phyloP scores from a whole-genome alignment of 2,329 filamentous ascomycete species.

The Aaosphaeria pasadenensis region DNA sequence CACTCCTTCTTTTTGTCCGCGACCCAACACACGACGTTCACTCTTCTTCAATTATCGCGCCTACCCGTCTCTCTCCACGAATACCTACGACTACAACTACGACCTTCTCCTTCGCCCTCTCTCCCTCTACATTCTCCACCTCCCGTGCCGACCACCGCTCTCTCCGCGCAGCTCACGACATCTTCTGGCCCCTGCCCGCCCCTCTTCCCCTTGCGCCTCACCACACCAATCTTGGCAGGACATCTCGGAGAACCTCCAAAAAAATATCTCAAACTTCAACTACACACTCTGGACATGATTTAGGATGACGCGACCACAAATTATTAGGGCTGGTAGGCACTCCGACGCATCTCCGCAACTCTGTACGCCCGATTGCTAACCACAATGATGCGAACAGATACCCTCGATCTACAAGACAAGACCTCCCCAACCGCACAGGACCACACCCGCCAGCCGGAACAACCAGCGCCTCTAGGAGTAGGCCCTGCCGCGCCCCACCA shows the following conservation, averaged over 20 bases:
- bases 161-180: not conserved
- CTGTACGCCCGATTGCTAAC: constrained; percentile 18
- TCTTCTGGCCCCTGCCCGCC: not conserved
- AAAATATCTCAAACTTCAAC: constrained; percentile 4
- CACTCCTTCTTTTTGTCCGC: constrained; percentile 1
- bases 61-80: not conserved
- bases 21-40: constrained; percentile 1
- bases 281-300: constrained; percentile 28
- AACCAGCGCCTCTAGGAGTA: constrained; percentile 50
- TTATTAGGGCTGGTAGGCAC: constrained; percentile 53
- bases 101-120: not conserved
- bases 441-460: constrained; percentile 60
- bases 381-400: constrained; percentile 58
- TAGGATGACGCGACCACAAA: constrained; percentile 55
- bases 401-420: constrained; percentile 88
- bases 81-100: not conserved
- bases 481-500: constrained; percentile 74
- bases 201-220: constrained; percentile 5
- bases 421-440: constrained; percentile 80
- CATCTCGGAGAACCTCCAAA: constrained; percentile 4
- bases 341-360: not conserved
- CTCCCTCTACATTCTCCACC: not conserved
- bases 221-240: constrained; percentile 23
- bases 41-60: not conserved
- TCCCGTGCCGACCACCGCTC: not conserved